Base-by-base conservation (phyloP, 202 grass and related monocot species). In the Brachypodium distachyon region DNA sequence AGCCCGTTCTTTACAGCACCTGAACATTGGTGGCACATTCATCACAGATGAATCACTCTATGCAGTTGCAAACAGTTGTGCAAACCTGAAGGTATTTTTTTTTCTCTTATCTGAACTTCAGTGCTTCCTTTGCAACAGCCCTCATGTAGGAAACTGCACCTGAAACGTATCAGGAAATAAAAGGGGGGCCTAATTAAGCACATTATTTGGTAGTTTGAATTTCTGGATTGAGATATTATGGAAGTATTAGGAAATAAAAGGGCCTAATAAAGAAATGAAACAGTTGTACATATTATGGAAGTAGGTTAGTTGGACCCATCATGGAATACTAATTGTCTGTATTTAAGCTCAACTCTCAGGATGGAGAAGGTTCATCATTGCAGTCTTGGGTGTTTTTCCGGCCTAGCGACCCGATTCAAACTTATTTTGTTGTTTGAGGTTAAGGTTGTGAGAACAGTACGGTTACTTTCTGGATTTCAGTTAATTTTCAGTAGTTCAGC, bases 11-110 rank as follows among this genome's bases (percentile, higher is more conserved):
- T 57, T 97, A 61, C 76, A 90, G 81, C 82, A 94, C 48, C 86
- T 97, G 57, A 97, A 97, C 70, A 87, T 94, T 37, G 94, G 91
- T 32, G 94, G 91, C 5, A 97, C 91, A 72, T 97, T 97, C 28
- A 94, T 97, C 76, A 97, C 91, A 10, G 91, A 97, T 58, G 91
- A 97, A 78, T 90, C 94, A 32, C 75, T 94, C 61, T 92, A 86
- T 74, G 91, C 91, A 70, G 86, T 94, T 37, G 89, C 94, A 70
- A 84, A 86, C 50, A 81, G 61, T 70, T 97, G 91, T 56, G 12
- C 67, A 63, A 82, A 86, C 58, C 48, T 97, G 62, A 97, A 94
- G 88, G 94, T 89, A 21, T 22, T 32, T 27, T 58, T 41, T 19
- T 43, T 17, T 61, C 28, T 19, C 31, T n/a, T 19, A 14, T 18